Evolutionary conservation across 2,329 filamentous ascomycete species (phyloP).

Genomic region (Fusarium sp.): DNA sequence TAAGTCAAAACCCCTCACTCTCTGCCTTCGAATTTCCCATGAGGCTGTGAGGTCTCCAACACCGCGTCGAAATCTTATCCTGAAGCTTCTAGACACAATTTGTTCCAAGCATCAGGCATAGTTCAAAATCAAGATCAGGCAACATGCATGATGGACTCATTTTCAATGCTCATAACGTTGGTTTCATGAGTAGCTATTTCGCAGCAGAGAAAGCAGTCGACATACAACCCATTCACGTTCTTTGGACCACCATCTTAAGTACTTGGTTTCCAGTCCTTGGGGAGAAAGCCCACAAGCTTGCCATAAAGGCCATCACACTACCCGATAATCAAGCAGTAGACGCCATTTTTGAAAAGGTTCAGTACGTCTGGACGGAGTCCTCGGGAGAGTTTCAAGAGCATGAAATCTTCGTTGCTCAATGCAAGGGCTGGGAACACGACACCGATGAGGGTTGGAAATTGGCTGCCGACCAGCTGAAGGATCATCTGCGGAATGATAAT

Average conservation of each 20-base stretch:
- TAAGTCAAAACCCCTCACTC: too few species aligned
- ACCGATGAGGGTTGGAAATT: neutral
- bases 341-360: neutral
- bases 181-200: neutral
- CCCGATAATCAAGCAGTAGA: neutral
- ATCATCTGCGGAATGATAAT: neutral
- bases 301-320: neutral
- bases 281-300: neutral
- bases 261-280: neutral
- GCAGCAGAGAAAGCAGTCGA: neutral
- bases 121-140: too few species aligned
- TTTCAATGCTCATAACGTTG: too few species aligned
- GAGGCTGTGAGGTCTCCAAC: too few species aligned
- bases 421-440: neutral
- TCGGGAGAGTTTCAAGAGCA: neutral
- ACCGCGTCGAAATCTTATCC: too few species aligned
- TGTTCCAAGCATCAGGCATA: too few species aligned
- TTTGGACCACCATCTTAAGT: neutral
- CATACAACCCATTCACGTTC: neutral
- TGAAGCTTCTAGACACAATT: too few species aligned
- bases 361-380: neutral
- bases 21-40: too few species aligned
- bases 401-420: neutral
- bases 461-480: neutral
- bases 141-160: too few species aligned